Base-by-base conservation (phyloP, 2,329 filamentous ascomycete species). In the Eurotiales sp. region DNA sequence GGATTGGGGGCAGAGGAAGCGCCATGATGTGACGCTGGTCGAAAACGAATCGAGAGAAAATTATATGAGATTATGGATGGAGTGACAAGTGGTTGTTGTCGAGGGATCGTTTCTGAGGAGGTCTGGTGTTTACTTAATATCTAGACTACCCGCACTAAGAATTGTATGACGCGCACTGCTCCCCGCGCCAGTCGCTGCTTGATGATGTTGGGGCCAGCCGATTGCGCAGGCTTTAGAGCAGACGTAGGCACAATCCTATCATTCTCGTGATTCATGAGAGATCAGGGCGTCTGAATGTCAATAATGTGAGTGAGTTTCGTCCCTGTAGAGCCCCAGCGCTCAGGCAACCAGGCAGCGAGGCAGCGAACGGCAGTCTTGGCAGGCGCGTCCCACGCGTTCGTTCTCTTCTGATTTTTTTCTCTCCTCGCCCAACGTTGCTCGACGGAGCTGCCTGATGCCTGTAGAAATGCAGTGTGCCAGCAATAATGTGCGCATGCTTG, bases 1-100 rank as follows among this genome's bases (percentile, higher is more conserved):
- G 80, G 58, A 96, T 72, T n/a, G 77, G 69, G 5, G 90, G 90
- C 29, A 71, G 64, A 12, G 70, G 70, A 17, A 96, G 73, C 55
- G 85, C 80, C 85, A 92, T 87, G 40, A 25, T 48, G 17, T 34
- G 32, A 15, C 17, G 48, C 46, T 21, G 32, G 32, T n/a, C n/a
- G n/a, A n/a, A 52, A 52, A 52, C 8, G 29, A 32, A 12, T 5
- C 10, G 6, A 12, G 4, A 5, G 4, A 12, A 32, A 17, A 36
- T 37, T n/a, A n/a, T n/a, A n/a, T n/a, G n/a, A n/a, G 15, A 15
- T 15, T 2, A 11, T 21, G 34, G 34, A 37, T 19, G 34, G 11
- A 17, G 15, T 7, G 15, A 11, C 15, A 10, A 37, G n/a, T 8
- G 14, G 11, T 12, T 12, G 29, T n/a, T n/a, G n/a, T n/a, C n/a